These are phyloP conservation scores for Septoria linicola DNA, from an alignment of 2,329 filamentous ascomycete genomes.

Conservation along the genomic window DNA sequence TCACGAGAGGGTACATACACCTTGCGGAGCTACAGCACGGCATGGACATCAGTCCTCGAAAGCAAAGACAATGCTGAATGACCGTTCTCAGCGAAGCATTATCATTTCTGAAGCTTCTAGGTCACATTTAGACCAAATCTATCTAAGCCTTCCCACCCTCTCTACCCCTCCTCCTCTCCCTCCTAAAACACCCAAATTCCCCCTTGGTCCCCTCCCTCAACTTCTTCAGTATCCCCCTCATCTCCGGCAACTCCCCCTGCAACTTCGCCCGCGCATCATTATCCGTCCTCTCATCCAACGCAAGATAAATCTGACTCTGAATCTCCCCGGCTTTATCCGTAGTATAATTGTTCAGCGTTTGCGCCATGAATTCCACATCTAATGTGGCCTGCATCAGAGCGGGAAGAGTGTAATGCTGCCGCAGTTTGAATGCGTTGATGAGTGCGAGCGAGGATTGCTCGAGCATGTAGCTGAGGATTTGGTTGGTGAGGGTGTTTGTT, in stretches of 20 bases:
- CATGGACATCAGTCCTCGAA: too few relatives aligned
- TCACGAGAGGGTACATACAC: too few relatives aligned
- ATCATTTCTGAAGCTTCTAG: too few relatives aligned
- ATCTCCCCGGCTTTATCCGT: conserved; percentile 76
- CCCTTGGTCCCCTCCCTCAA: conserved; percentile 77
- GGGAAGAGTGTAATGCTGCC: conserved; percentile 66
- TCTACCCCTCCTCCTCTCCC: conserved; percentile 20
- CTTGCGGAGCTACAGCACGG: too few relatives aligned
- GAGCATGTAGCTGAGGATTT: conserved; percentile 82
- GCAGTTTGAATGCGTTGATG: conserved; percentile 72
- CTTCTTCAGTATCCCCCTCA: conserved; percentile 82
- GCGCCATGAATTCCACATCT: conserved; percentile 94
- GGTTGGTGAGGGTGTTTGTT: conserved; percentile 69
- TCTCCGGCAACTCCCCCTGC: conserved; percentile 84
- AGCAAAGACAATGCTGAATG: too few relatives aligned
- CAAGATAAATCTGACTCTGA: conserved; percentile 88
- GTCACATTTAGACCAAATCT: too few relatives aligned
- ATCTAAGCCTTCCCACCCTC: too few relatives aligned
- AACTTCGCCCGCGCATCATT: conserved; percentile 76
- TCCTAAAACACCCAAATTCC: conserved; percentile 60
- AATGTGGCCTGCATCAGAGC: conserved; percentile 95
- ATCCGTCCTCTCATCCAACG: conserved; percentile 84
- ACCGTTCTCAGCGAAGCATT: too few relatives aligned
- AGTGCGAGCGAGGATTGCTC: conserved; percentile 77
- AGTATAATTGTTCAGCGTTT: conserved; percentile 87